Conservation (phyloP, 2,329 filamentous ascomycete species). For the Dothidotthia symphoricarpi region DNA sequence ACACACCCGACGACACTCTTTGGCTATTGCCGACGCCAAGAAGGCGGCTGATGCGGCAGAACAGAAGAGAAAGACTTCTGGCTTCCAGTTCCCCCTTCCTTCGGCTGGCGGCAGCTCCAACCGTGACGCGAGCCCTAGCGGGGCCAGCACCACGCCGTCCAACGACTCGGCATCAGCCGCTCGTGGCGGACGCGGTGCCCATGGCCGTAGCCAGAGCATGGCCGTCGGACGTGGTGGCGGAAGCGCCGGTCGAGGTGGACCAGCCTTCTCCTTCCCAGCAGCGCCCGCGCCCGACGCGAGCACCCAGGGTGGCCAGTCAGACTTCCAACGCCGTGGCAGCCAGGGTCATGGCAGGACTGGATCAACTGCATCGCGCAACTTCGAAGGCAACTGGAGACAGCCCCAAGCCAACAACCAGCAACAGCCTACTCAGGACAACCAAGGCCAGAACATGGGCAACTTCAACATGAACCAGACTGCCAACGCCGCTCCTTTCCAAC, state of each 20-base stretch:
- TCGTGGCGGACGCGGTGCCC: constrained; percentile 55
- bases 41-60: constrained; percentile 96
- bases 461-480: constrained; percentile 70
- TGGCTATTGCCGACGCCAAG: constrained; percentile 92
- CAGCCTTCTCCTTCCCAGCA: constrained; percentile 69
- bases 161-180: constrained; percentile 31
- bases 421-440: constrained; percentile 49
- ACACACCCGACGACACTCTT: constrained; percentile 89
- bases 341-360: constrained; percentile 75
- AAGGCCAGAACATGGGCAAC: constrained; percentile 55
- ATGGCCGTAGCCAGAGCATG: constrained; percentile 84
- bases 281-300: constrained; percentile 52
- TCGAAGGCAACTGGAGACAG: constrained; percentile 97
- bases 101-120: constrained; percentile 59
- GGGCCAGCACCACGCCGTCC: constrained; percentile 20
- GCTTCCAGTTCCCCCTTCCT: constrained; percentile 89
- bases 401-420: constrained; percentile 57
- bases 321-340: constrained; percentile 74
- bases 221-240: constrained; percentile 69
- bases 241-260: constrained; percentile 61
- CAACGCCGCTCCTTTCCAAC: constrained; percentile 76
- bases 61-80: constrained; percentile 90
- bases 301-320: constrained; percentile 49
- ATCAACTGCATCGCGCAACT: constrained; percentile 87
- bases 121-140: constrained; percentile 58